Base-by-base conservation (phyloP, 495 filamentous ascomycete species). In the Echria macrotheca region DNA sequence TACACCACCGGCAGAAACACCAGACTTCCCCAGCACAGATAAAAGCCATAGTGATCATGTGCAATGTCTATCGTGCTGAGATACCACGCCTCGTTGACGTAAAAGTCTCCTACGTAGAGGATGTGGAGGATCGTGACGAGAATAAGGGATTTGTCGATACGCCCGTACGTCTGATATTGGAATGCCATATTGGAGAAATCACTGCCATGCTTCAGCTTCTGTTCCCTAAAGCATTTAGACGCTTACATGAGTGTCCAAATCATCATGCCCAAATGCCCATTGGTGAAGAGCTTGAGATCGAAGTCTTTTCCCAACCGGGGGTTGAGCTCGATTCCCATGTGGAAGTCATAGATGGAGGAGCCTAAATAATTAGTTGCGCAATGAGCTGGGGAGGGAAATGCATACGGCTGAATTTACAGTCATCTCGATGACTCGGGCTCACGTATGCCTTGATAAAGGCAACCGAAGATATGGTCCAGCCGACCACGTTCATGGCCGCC, bases 31-130 rank as follows among this genome's bases (percentile, higher is more conserved):
- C 69, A 77, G 17, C 65, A 69, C 5, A 76, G 65, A 54, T 75
- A 74, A 58, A 74, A 77, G 2, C 74, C 74, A 49, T 74, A 77
- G 52, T 76, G 73, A 39, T 77, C 74, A 37, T 75, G 72, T 17
- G 58, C 63, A 28, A 77, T 77, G 48, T 77, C 74, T 28, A 77
- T 73, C 6, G 73, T 77, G 25, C 67, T 57, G 23, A 76, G 69
- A 40, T 77, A 76, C 71, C 72, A 74, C 38, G 67, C 65, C 54
- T 77, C 74, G 32, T 76, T 72, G 52, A 68, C 55, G 60, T 75
- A 76, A 57, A 77, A 77, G 52, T 77, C 74, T 4, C 72, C 61
- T 2, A 73, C 67, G 43, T 75, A 75, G 37, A 73, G 55, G 5
- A 59, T 58, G 45, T 75, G 73, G 17, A 76, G 66, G 26, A 71